Evolutionary conservation across 768 basidiomycete genomes (phyloP), one percentile per base, ranked within the genome.

Genomic region (Trametes sanguinea): DNA sequence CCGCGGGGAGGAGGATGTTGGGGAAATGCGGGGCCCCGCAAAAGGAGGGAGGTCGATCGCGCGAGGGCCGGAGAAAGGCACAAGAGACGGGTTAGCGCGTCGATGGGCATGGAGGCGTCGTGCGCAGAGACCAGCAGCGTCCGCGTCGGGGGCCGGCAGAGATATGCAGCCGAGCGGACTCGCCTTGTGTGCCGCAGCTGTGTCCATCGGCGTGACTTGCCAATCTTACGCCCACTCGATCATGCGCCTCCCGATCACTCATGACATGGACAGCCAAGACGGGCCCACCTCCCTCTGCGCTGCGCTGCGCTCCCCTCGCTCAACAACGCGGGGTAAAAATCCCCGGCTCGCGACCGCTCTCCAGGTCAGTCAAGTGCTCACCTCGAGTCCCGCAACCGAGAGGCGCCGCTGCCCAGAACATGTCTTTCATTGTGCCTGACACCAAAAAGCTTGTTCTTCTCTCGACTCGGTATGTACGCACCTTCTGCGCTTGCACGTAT

Each of bases 251-350:
- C 40, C 37, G 51, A 53, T 54, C 53, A 9, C 57, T 6, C 37
- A n/a, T 37, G 47, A 58, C 57, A 57, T 51, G 35, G 8, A 27
- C 30, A 35, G 57, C 47, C 57, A 51, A 58, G 57, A 22, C 22
- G 22, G 22, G 45, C 35, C 11, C 35, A 11, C 35, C 35, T 37
- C 6, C 35, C 6, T 6, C 35, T 37, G 39, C 13, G 39, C 39
- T 8, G 47, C n/a, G 30, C 39, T 39, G 32, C 48, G 22, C 46
- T 22, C 22, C 22, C 22, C 22, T 37, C 1, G 35, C 35, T 43
- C 6, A 58, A 43, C 57, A 43, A 32, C 45, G 54, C 61, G 61
- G 54, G 54, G 61, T 56, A 52, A 51, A 51, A 57, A 61, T 14
- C 39, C 17, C 29, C 48, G 53, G 39, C 42, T 43, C 42, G 5